A percentile compares a stretch with the other conserved stretches of the same genome.
Conservation (phyloP, 495 filamentous ascomycete species). For the Pyrenula massariospora region DNA sequence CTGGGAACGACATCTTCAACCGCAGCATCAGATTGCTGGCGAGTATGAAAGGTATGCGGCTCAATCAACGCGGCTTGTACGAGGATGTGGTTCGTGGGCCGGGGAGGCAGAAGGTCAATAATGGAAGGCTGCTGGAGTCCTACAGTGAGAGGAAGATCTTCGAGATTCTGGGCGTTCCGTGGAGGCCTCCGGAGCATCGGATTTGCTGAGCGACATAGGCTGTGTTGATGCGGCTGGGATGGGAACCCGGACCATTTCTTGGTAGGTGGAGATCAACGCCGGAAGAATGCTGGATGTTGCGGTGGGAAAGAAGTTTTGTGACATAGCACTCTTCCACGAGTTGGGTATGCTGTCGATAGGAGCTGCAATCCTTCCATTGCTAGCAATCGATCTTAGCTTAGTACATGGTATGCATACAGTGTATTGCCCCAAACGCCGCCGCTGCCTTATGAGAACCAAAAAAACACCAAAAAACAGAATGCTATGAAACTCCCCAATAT, state of each 20-base stretch:
- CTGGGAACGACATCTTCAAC: conserved; percentile 95
- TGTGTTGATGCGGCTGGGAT: too few relatives aligned
- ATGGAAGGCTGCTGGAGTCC: conserved; percentile 64
- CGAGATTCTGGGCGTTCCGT: conserved; percentile 73
- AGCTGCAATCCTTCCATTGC: too few relatives aligned
- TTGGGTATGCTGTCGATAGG: too few relatives aligned
- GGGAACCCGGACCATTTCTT: too few relatives aligned
- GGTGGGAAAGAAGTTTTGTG: conserved; percentile 1
- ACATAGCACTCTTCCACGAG: too few relatives aligned
- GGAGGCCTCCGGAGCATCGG: conserved; percentile 71
- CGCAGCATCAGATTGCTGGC: conserved; percentile 75
- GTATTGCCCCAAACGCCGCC: neutral
- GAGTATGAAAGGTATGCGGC: conserved; percentile 68
- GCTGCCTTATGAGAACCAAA: conserved; percentile 58
- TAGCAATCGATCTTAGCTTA: too few relatives aligned
- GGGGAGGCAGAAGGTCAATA: conserved; percentile 50
- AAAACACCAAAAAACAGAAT: conserved; percentile 76
- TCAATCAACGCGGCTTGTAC: conserved; percentile 81
- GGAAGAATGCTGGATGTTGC: neutral
- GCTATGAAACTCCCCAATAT: conserved; percentile 87
- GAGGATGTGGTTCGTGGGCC: conserved; percentile 56
- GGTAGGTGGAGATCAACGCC: too few relatives aligned
- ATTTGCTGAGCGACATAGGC: conserved; percentile 60
- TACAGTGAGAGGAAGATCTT: conserved; percentile 77
- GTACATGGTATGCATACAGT: too few relatives aligned